A percentile compares a stretch with the other conserved stretches of the same genome.
phyloP scores from a whole-genome alignment of 306 rosid species.

The Castanea crenata region DNA sequence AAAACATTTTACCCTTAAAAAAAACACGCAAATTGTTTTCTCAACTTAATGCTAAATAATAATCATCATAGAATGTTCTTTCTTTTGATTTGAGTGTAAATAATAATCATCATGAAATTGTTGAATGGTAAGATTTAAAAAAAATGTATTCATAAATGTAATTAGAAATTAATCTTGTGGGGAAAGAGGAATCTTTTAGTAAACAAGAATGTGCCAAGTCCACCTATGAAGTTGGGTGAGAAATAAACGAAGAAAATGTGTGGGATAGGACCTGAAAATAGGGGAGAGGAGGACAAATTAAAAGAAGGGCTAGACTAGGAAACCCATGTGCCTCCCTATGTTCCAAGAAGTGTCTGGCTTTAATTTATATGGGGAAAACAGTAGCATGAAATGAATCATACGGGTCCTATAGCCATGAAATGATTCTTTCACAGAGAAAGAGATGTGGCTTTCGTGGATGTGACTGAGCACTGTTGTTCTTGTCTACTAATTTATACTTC shows the following conservation, averaged over 20 bases:
- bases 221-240: neutral
- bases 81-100: no score
- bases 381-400: neutral
- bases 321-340: neutral
- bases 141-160: neutral
- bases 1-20: no score
- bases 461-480: neutral
- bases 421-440: neutral
- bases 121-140: no score
- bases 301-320: neutral
- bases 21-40: no score
- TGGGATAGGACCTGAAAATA: neutral
- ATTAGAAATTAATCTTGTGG: neutral
- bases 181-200: neutral
- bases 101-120: no score
- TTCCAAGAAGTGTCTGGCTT: neutral
- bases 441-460: neutral
- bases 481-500: neutral
- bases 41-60: no score
- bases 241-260: neutral
- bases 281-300: neutral
- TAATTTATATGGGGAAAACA: neutral
- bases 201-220: neutral
- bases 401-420: neutral
- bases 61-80: no score